Evolutionary conservation across 2,329 filamentous ascomycete genomes (phyloP).

Genomic region (Xylariaceae sp.): DNA sequence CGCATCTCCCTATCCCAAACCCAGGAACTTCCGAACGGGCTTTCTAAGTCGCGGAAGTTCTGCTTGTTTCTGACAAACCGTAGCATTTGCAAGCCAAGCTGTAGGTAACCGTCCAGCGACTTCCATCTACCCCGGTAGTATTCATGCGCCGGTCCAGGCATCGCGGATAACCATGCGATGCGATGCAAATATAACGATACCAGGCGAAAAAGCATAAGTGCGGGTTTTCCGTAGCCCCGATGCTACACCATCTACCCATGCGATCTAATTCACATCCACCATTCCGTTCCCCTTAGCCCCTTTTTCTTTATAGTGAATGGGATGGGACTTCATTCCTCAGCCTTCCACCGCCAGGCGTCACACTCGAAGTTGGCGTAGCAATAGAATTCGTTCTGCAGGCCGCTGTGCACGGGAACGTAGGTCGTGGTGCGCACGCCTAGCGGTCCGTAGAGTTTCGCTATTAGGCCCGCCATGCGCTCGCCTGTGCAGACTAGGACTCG

Average conservation of each 20-base stretch:
- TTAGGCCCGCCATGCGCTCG: slow-evolving; percentile 65
- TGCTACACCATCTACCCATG: too few relatives aligned
- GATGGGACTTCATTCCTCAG: background rate
- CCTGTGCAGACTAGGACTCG: slow-evolving; percentile 68
- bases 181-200: too few relatives aligned
- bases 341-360: slow-evolving; percentile 42
- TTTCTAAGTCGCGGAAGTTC: background rate
- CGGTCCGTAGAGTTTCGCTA: slow-evolving; percentile 62
- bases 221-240: too few relatives aligned
- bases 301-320: too few relatives aligned
- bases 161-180: background rate
- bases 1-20: background rate
- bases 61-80: background rate
- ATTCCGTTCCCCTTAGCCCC: too few relatives aligned
- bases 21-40: background rate
- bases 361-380: slow-evolving; percentile 78
- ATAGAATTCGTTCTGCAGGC: slow-evolving; percentile 74
- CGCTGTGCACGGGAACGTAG: slow-evolving; percentile 67
- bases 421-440: slow-evolving; percentile 61
- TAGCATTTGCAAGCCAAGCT: background rate
- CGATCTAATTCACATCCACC: too few relatives aligned
- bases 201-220: background rate
- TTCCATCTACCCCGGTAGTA: background rate
- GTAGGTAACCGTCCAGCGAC: background rate
- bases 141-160: background rate